phyloP scores from a whole-genome alignment of 805 yeast species.

The Barnettozyma populi region DNA sequence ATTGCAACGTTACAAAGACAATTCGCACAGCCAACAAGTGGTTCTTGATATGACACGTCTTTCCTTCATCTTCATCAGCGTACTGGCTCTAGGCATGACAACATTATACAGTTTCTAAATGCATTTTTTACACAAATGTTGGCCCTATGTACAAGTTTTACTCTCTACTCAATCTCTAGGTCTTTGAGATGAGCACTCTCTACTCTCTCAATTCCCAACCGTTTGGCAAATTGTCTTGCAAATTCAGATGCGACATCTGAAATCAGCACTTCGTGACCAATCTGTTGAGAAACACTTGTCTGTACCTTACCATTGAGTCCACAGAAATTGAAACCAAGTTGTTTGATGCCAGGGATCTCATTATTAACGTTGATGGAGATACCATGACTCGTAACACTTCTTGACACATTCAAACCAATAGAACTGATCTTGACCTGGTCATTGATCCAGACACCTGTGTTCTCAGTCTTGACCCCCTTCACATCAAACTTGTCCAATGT shows the following conservation, averaged over 20 bases:
- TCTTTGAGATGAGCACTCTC: constrained; percentile 34
- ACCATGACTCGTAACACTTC: constrained; percentile 87
- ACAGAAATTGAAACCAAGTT: constrained; percentile 66
- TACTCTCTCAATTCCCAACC: constrained; percentile 32
- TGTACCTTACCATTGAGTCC: constrained; percentile 66
- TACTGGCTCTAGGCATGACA: background rate
- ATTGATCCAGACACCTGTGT: constrained; percentile 87
- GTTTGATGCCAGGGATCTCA: constrained; percentile 64
- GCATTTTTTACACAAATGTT: background rate
- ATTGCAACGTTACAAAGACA: background rate
- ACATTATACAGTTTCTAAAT: background rate
- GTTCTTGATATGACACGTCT: background rate
- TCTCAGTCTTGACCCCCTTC: constrained; percentile 43
- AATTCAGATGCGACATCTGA: constrained; percentile 39
- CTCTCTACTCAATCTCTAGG: constrained; percentile 17
- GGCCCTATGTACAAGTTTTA: too few species aligned
- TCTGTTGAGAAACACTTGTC: constrained; percentile 40
- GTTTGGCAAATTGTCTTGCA: constrained; percentile 38
- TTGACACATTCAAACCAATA: constrained; percentile 79
- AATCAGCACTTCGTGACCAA: constrained; percentile 17
- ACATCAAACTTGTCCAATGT: constrained; percentile 39
- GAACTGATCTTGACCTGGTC: constrained; percentile 68
- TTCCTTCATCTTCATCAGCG: background rate
- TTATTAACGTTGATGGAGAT: constrained; percentile 75
- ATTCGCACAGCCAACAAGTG: background rate